Conservation (phyloP, 2,329 filamentous ascomycete species). For the Fusarium sp. region DNA sequence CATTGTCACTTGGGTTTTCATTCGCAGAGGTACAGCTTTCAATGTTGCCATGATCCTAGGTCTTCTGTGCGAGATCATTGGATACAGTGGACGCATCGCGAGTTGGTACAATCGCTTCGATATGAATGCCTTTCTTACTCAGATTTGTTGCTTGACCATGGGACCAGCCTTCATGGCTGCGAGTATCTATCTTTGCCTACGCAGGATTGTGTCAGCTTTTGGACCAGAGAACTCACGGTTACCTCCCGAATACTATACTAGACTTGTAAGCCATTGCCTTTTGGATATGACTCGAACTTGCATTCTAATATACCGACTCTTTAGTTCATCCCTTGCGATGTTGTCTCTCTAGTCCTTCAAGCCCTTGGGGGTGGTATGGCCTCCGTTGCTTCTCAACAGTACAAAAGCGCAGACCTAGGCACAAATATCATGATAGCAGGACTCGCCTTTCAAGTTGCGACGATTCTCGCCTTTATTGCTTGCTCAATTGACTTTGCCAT, state of each 20-base stretch:
- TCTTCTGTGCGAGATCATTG: slow-evolving; percentile 65
- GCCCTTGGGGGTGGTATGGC: slow-evolving; percentile 68
- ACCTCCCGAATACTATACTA: slow-evolving; percentile 58
- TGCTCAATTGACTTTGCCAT: slow-evolving; percentile 62
- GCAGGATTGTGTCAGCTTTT: slow-evolving; percentile 60
- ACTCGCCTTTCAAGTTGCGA: slow-evolving; percentile 68
- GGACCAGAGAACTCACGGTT: slow-evolving; percentile 61
- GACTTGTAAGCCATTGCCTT: slow-evolving; percentile 53
- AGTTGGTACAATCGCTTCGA: slow-evolving; percentile 64
- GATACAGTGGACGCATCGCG: slow-evolving; percentile 68
- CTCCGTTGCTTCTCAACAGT: slow-evolving; percentile 53
- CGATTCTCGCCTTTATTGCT: slow-evolving; percentile 64
- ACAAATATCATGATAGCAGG: slow-evolving; percentile 74
- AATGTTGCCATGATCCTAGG: slow-evolving; percentile 64
- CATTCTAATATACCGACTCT: not conserved
- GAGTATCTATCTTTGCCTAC: slow-evolving; percentile 70
- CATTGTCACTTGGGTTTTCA: slow-evolving; percentile 54
- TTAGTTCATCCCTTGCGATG: slow-evolving; percentile 72
- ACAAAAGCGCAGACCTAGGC: slow-evolving; percentile 52
- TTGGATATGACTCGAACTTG: too few species aligned
- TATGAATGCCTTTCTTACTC: slow-evolving; percentile 61
- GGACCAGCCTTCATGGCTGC: slow-evolving; percentile 73
- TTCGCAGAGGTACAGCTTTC: slow-evolving; percentile 61
- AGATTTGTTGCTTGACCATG: slow-evolving; percentile 71
- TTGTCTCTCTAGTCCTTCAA: slow-evolving; percentile 70